Percentiles rank a stretch among this genome's conserved stretches.
phyloP scores from a whole-genome alignment of 345 rosid species.

The Populus alba region DNA sequence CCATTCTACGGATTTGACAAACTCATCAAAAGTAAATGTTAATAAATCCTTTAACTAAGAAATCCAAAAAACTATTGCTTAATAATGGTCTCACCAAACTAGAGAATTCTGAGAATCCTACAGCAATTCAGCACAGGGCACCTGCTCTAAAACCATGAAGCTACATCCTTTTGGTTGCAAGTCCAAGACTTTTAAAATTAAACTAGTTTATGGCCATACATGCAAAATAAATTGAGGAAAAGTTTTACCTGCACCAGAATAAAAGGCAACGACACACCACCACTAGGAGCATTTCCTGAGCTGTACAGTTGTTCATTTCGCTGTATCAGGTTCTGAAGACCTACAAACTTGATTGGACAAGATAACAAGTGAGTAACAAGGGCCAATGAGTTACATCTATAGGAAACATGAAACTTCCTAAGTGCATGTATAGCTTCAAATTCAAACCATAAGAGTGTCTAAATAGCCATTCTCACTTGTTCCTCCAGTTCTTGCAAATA shows the following conservation, averaged over 20 bases:
- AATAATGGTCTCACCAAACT: background rate
- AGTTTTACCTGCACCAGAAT: constrained; percentile 89
- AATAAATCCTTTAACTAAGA: background rate
- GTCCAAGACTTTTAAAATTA: background rate
- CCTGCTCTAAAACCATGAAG: background rate
- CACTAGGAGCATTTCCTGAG: constrained; percentile 76
- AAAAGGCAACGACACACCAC: constrained; percentile 93
- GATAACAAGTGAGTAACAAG: constrained; percentile 18
- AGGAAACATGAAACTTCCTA: background rate
- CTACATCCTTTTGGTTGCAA: background rate
- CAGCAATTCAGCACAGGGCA: background rate
- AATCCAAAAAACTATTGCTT: background rate
- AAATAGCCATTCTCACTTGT: constrained; percentile 56
- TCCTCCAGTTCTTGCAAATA: constrained; percentile 91
- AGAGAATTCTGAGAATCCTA: background rate
- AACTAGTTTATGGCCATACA: background rate
- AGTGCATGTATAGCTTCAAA: constrained; percentile 9
- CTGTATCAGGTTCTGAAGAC: constrained; percentile 79
- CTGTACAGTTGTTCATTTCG: constrained; percentile 79
- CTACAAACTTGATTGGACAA: constrained; percentile 54
- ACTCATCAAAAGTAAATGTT: background rate
- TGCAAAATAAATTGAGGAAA: constrained; percentile 10
- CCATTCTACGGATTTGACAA: background rate
- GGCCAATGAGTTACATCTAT: constrained; percentile 6
- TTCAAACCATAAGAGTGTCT: constrained; percentile 9